Evolutionary conservation across 352 stramenopile genomes (phyloP), one percentile per base, ranked within the genome.

Genomic region (Phytophthora cajani): DNA sequence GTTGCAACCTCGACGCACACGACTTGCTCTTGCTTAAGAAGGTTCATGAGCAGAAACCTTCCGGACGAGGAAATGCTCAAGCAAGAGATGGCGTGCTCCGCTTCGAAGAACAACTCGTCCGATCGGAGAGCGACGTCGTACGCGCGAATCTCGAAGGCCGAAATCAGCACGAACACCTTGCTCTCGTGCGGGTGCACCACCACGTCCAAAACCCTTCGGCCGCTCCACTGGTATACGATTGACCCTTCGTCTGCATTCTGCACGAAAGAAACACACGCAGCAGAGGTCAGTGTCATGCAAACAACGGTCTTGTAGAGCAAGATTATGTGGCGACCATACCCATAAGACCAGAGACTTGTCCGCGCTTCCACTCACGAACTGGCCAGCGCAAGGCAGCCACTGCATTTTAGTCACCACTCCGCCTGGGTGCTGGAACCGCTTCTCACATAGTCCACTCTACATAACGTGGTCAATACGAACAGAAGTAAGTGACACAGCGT

Each of bases 281-380:
- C 46, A 16, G 8, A 30, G 9, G 36, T 71, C 44, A 66, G 38
- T 42, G 49, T 1, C 54, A n/a, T 44, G 23, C 7, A 38, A 23
- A 32, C 40, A 11, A 23, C 47, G 11, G 46, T 42, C 2, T 32
- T 33, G 27, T 40, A 8, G 14, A 9, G 27, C 27, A 50, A 50
- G 42, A 12, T 14, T 50, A 14, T 8, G 16, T n/a, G 32, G 16
- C 5, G 40, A 3, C 27, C 79, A n/a, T 79, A 95, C 87, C 87
- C 87, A 93, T 21, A 95, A 49, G 33, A 93, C 62, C 11, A 95
- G 74, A 11, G 84, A 92, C 27, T 92, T 93, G 42, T 95, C 82
- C 0, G 83, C 69, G 46, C 84, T 95, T 1, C 84, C 85, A 60
- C 78, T 92, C 16, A 93, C 64, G 58, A 95, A 93, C 32, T 91